phyloP scores from a whole-genome alignment of 768 basidiomycete genomes.

The Rhizopogon vulgaris region DNA sequence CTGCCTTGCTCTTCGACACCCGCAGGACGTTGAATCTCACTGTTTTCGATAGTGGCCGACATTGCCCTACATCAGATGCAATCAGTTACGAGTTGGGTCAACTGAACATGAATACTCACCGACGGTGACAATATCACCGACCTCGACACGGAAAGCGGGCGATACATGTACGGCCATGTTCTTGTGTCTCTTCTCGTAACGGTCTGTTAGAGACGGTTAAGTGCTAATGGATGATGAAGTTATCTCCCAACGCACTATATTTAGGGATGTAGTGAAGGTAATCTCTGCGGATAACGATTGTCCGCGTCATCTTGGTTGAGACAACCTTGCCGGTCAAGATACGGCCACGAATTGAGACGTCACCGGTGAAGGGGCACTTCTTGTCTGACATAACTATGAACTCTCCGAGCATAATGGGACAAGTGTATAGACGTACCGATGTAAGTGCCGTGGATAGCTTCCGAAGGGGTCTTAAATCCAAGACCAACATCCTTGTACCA shows the following conservation, averaged over 20 bases:
- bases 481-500: conserved; percentile 99
- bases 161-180: conserved; percentile 97
- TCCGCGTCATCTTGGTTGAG: conserved; percentile 99
- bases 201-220: conserved; percentile 47
- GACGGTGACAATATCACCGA: conserved; percentile 92
- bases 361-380: conserved; percentile 98
- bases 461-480: conserved; percentile 92
- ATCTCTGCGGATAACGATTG: conserved; percentile 92
- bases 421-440: conserved; percentile 58
- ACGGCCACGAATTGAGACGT: conserved; percentile 97
- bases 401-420: neutral
- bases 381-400: conserved; percentile 58
- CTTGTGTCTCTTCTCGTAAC: conserved; percentile 98
- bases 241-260: conserved; percentile 68
- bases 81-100: conserved; percentile 1
- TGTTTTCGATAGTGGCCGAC: conserved; percentile 97
- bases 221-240: neutral
- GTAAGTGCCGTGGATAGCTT: conserved; percentile 95
- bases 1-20: conserved; percentile 89
- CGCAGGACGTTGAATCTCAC: conserved; percentile 99
- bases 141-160: conserved; percentile 96
- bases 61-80: conserved; percentile 64
- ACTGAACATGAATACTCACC: conserved; percentile 46
- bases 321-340: conserved; percentile 97
- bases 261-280: conserved; percentile 97